Evolutionary conservation across 2,329 filamentous ascomycete genomes (phyloP).

Genomic region (Tolypocladium paradoxum): DNA sequence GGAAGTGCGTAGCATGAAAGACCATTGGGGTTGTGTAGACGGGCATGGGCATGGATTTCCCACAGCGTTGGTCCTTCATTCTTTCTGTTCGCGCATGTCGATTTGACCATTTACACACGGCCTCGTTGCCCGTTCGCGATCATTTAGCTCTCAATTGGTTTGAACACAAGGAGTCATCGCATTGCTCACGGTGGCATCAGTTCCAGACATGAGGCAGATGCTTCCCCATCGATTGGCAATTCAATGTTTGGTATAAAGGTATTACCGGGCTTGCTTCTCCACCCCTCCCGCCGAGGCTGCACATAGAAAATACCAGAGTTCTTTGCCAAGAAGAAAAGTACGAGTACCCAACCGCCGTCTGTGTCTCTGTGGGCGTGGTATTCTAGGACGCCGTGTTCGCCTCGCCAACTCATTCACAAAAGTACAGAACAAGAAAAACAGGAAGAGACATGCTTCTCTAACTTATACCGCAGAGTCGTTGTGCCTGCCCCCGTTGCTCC

Average conservation of each 20-base stretch:
- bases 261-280: neutral
- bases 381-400: slow-evolving; percentile 3
- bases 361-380: neutral
- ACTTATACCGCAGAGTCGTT: slow-evolving; percentile 24
- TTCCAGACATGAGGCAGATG: neutral
- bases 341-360: neutral
- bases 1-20: neutral
- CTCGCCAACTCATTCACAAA: slow-evolving; percentile 1
- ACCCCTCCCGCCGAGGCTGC: neutral
- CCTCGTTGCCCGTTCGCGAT: neutral
- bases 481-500: slow-evolving; percentile 3
- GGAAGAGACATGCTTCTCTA: neutral
- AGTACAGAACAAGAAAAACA: neutral
- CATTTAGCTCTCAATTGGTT: neutral
- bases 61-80: neutral
- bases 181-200: too few relatives aligned
- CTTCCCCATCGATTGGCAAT: neutral
- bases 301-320: neutral
- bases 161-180: neutral
- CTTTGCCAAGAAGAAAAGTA: neutral
- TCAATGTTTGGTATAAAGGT: neutral
- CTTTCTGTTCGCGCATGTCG: neutral
- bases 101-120: neutral
- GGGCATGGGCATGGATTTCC: neutral
- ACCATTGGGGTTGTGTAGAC: neutral